Conservation (phyloP, 2,329 filamentous ascomycete species). For the Arthrinium puccinioides region DNA sequence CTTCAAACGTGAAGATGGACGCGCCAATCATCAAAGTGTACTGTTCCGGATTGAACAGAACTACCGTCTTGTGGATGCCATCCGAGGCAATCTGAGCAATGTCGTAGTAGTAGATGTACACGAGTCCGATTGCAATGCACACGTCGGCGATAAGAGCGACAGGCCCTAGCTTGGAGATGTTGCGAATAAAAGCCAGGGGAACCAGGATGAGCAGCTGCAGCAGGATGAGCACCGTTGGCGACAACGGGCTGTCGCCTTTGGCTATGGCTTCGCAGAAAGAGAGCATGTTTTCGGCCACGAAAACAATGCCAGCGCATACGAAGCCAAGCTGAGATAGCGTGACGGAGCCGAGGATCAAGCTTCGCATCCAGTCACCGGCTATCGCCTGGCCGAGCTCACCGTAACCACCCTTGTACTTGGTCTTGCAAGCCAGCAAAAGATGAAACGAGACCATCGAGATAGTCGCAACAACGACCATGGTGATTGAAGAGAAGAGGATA, state of each 20-base stretch:
- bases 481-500: constrained; percentile 65
- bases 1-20: constrained; percentile 73
- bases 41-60: constrained; percentile 60
- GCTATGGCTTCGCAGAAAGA: constrained; percentile 60
- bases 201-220: constrained; percentile 59
- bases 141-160: constrained; percentile 63
- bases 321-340: constrained; percentile 71
- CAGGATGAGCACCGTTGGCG: constrained; percentile 54
- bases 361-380: constrained; percentile 54
- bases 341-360: constrained; percentile 62
- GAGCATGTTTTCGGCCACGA: constrained; percentile 66
- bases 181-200: constrained; percentile 62
- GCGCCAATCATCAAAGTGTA: constrained; percentile 67
- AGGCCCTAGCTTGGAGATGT: constrained; percentile 67
- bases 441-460: constrained; percentile 67
- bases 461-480: constrained; percentile 56
- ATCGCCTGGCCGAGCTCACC: constrained; percentile 66
- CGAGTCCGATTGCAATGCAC: constrained; percentile 63
- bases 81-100: constrained; percentile 45
- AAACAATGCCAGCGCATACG: constrained; percentile 71
- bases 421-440: constrained; percentile 60
- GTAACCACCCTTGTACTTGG: constrained; percentile 60
- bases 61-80: constrained; percentile 54
- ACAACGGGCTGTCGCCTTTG: constrained; percentile 38
- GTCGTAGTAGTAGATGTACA: constrained; percentile 70